These are phyloP conservation scores for Geosmithia morbida DNA, from an alignment of 2,329 filamentous ascomycete genomes.

Conservation along the genomic window DNA sequence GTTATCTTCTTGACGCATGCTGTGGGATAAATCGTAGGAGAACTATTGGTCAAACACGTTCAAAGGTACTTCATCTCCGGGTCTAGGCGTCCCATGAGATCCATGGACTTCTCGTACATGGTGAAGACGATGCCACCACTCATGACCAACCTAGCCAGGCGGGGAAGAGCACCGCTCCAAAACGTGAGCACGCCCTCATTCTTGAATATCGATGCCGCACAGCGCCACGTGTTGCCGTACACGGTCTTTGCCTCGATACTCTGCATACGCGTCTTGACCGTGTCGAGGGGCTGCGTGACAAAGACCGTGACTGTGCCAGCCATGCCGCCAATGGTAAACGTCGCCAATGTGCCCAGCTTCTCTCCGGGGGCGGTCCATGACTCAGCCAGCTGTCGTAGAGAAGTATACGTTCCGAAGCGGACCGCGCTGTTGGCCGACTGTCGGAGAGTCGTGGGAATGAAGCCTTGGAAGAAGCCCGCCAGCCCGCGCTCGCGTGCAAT, in stretches of 20 bases:
- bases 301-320: slow-evolving; percentile 87
- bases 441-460: slow-evolving; percentile 84
- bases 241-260: slow-evolving; percentile 68
- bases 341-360: slow-evolving; percentile 76
- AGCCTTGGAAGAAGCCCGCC: slow-evolving; percentile 91
- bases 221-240: slow-evolving; percentile 82
- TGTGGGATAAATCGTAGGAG: no score
- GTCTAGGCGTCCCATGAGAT: slow-evolving; percentile 59
- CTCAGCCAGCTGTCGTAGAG: slow-evolving; percentile 78
- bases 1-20: neutral
- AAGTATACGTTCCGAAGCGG: slow-evolving; percentile 82
- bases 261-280: slow-evolving; percentile 96
- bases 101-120: slow-evolving; percentile 97
- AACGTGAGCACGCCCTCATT: slow-evolving; percentile 83
- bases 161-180: slow-evolving; percentile 84
- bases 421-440: slow-evolving; percentile 92
- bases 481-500: slow-evolving; percentile 82
- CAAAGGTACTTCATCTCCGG: slow-evolving; percentile 75
- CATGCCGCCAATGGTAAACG: slow-evolving; percentile 79
- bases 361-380: slow-evolving; percentile 88
- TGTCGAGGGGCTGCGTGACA: slow-evolving; percentile 65
- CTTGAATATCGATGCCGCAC: slow-evolving; percentile 69
- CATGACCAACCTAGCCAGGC: slow-evolving; percentile 70
- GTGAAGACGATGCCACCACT: slow-evolving; percentile 97
- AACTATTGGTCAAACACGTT: slow-evolving; percentile 1